Evolutionary conservation across 257 asterid species (phyloP).

Genomic region (Nicotiana tomentosiformis): DNA sequence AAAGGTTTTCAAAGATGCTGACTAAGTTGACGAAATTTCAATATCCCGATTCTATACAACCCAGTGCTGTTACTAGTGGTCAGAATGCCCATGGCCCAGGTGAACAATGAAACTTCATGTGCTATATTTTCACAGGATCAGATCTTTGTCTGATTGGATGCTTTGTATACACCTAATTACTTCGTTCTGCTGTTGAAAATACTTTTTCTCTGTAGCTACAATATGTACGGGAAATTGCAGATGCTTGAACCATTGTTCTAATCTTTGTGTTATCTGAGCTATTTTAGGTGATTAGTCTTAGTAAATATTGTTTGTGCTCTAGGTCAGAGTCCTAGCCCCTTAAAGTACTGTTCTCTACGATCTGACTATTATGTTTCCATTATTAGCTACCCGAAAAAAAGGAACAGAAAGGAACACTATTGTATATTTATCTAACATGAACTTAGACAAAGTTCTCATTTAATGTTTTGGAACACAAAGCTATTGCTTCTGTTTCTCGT

Average conservation of each 20-base stretch:
- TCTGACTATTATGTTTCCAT: not conserved
- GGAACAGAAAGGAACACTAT: not conserved
- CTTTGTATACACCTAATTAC: not conserved
- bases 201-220: not conserved
- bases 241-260: no score
- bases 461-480: not conserved
- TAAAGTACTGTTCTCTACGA: not conserved
- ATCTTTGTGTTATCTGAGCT: not conserved
- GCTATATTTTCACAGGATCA: not conserved
- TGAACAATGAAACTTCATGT: slow-evolving; percentile 15
- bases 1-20: slow-evolving; percentile 73
- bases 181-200: not conserved
- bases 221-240: not conserved
- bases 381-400: not conserved
- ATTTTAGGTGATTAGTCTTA: not conserved
- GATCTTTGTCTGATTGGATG: not conserved
- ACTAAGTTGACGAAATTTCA: slow-evolving; percentile 48
- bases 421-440: not conserved
- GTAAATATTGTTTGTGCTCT: not conserved
- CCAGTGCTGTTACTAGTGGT: slow-evolving; percentile 47
- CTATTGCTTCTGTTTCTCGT: not conserved
- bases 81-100: slow-evolving; percentile 63
- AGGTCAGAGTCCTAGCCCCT: not conserved
- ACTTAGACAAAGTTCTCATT: not conserved
- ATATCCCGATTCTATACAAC: slow-evolving; percentile 26